Percentiles rank a stretch among this genome's conserved stretches.
phyloP scores from a whole-genome alignment of 1,139 yeast genomes.

The Debaryomycetaceae sp. region DNA sequence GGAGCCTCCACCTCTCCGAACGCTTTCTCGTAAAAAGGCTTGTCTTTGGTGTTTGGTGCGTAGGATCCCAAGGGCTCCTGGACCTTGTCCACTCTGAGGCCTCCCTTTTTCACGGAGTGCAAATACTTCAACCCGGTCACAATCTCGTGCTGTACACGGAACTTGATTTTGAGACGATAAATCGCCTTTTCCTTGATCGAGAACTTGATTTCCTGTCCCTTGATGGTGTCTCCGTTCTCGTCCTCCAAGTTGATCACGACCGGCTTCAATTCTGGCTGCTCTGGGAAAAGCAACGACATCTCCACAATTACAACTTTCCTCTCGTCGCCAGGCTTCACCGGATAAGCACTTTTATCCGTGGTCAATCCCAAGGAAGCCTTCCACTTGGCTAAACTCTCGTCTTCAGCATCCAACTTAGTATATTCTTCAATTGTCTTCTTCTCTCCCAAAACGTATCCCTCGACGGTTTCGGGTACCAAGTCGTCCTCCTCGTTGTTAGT shows the following conservation, averaged over 20 bases:
- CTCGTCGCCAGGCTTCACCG: slow-evolving; percentile 66
- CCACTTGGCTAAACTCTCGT: slow-evolving; percentile 90
- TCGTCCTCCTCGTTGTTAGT: slow-evolving; percentile 44
- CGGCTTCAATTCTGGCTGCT: slow-evolving; percentile 55
- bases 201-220: slow-evolving; percentile 55
- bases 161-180: slow-evolving; percentile 70
- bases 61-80: slow-evolving; percentile 90
- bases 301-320: slow-evolving; percentile 78
- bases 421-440: slow-evolving; percentile 87
- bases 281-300: slow-evolving; percentile 64
- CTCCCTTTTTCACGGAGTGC: slow-evolving; percentile 82
- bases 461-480: slow-evolving; percentile 58
- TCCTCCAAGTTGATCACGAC: slow-evolving; percentile 64
- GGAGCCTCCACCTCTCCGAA: slow-evolving; percentile 93
- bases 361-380: slow-evolving; percentile 81
- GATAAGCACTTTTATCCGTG: slow-evolving; percentile 51
- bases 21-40: slow-evolving; percentile 74
- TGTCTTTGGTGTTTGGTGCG: slow-evolving; percentile 83
- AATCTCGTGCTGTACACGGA: slow-evolving; percentile 86
- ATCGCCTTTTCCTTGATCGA: slow-evolving; percentile 75
- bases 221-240: slow-evolving; percentile 45
- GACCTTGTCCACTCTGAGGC: slow-evolving; percentile 79
- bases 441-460: slow-evolving; percentile 74
- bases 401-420: slow-evolving; percentile 81
- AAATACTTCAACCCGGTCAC: slow-evolving; percentile 87